Evolutionary conservation across 257 asterid genomes (phyloP).

Genomic region (Craterostigma plantagineum): DNA sequence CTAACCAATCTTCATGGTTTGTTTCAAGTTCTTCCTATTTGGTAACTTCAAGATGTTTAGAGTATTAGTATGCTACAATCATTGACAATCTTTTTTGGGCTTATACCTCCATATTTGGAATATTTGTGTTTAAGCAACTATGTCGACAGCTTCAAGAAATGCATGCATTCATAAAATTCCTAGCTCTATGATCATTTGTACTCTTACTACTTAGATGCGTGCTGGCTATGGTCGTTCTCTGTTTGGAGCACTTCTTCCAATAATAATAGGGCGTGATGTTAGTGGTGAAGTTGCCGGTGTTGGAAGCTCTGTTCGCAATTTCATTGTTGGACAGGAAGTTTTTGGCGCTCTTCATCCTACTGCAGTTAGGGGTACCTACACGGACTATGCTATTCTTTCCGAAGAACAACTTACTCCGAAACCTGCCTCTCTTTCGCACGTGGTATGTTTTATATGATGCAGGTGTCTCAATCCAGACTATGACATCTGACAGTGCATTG

Average conservation of each 20-base stretch:
- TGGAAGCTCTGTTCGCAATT: conserved; percentile 55
- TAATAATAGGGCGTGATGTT: conserved; percentile 88
- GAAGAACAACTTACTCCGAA: conserved; percentile 67
- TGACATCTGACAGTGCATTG: too few relatives aligned
- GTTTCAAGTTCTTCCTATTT: too few relatives aligned
- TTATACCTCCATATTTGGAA: too few relatives aligned
- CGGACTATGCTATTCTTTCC: conserved; percentile 74
- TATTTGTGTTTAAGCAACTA: too few relatives aligned
- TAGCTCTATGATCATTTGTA: too few relatives aligned
- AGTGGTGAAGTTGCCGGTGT: conserved; percentile 90
- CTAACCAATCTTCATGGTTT: too few relatives aligned
- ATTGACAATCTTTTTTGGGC: too few relatives aligned
- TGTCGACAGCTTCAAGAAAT: too few relatives aligned
- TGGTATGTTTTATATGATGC: conserved; percentile 30
- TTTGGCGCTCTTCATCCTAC: conserved; percentile 98
- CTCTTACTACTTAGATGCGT: conserved; percentile 48
- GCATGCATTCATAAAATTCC: too few relatives aligned
- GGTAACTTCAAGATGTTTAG: too few relatives aligned
- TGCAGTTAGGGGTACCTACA: conserved; percentile 92
- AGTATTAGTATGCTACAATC: too few relatives aligned
- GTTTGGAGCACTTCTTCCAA: conserved; percentile 65
- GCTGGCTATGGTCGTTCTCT: conserved; percentile 89
- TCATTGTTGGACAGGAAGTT: conserved; percentile 73
- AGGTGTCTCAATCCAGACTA: too few relatives aligned
- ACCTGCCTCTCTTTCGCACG: conserved; percentile 70